Percentiles rank a stretch among this genome's conserved stretches.
These are phyloP conservation scores for Clarkia xantiana DNA, from an alignment of 345 rosid species.

Conservation along the genomic window DNA sequence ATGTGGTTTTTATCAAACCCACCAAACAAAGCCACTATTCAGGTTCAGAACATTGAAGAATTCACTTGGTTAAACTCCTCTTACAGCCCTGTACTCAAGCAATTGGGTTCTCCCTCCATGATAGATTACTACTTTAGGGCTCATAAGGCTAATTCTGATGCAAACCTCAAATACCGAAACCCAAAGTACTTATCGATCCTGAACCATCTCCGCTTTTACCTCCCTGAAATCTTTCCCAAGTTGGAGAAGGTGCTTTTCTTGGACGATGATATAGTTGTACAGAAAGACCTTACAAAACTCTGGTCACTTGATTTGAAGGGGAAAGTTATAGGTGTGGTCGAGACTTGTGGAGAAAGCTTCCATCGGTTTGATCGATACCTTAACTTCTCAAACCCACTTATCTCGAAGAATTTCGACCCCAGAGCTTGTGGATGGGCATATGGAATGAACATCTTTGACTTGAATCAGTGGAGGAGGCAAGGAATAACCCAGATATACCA, in stretches of 20 bases:
- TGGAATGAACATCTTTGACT: too few species aligned
- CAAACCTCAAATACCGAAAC: constrained; percentile 20
- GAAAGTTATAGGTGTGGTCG: constrained; percentile 41
- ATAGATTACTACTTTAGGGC: too few species aligned
- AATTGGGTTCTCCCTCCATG: constrained; percentile 49
- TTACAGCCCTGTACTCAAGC: constrained; percentile 46
- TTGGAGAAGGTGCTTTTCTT: constrained; percentile 48
- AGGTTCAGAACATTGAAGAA: constrained; percentile 54
- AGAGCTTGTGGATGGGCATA: too few species aligned
- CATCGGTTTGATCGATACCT: too few species aligned
- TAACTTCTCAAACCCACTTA: too few species aligned
- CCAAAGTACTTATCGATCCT: constrained; percentile 55
- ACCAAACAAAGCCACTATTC: constrained; percentile 38
- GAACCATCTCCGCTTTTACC: constrained; percentile 54
- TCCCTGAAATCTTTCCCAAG: constrained; percentile 49
- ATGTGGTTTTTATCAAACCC: constrained; percentile 60
- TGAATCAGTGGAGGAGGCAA: too few species aligned
- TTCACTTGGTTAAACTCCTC: constrained; percentile 17
- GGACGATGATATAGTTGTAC: constrained; percentile 79
- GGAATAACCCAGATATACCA: too few species aligned
- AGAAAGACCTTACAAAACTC: constrained; percentile 49
- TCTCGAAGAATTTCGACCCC: too few species aligned
- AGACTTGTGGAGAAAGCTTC: too few species aligned
- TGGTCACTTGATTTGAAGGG: constrained; percentile 63
- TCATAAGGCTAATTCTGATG: constrained; percentile 16